phyloP scores from a whole-genome alignment of 345 rosid genomes.

The Litchi chinensis region DNA sequence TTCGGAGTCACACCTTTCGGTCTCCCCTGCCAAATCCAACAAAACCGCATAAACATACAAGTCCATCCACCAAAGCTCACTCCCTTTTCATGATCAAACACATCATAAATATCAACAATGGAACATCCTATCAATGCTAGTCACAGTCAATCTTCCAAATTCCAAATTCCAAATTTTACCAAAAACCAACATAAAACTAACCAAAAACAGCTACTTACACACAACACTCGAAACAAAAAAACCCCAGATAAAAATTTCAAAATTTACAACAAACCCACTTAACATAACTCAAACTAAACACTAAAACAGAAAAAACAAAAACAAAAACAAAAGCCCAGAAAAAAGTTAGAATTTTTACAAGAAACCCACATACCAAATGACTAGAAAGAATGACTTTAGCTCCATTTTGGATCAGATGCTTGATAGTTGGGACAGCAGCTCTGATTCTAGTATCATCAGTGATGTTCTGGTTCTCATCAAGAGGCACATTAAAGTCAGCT shows the following conservation, averaged over 20 bases:
- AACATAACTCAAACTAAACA: slow-evolving; percentile 42
- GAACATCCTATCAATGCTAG: not conserved
- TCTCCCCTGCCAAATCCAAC: slow-evolving; percentile 48
- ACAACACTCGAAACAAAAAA: not conserved
- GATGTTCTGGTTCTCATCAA: slow-evolving; percentile 87
- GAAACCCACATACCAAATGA: slow-evolving; percentile 63
- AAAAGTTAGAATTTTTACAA: not conserved
- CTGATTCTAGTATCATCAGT: slow-evolving; percentile 94
- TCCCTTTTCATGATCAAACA: not conserved
- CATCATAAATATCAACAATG: not conserved
- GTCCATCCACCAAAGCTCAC: not conserved
- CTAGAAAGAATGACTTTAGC: slow-evolving; percentile 96
- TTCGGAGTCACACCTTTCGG: slow-evolving; percentile 96
- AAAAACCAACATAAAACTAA: not conserved
- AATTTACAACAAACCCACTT: not conserved
- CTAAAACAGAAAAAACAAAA: not conserved
- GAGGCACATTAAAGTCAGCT: slow-evolving; percentile 92
- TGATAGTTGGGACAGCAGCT: slow-evolving; percentile 96
- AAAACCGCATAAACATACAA: not conserved
- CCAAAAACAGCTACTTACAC: not conserved
- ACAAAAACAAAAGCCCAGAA: not conserved
- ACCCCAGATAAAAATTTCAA: not conserved
- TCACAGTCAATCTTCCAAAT: not conserved
- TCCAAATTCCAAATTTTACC: not conserved
- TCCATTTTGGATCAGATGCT: slow-evolving; percentile 82